Evolutionary conservation across 108 stramenopile species (phyloP).

Genomic region (Cyclostephanos tholiformis): DNA sequence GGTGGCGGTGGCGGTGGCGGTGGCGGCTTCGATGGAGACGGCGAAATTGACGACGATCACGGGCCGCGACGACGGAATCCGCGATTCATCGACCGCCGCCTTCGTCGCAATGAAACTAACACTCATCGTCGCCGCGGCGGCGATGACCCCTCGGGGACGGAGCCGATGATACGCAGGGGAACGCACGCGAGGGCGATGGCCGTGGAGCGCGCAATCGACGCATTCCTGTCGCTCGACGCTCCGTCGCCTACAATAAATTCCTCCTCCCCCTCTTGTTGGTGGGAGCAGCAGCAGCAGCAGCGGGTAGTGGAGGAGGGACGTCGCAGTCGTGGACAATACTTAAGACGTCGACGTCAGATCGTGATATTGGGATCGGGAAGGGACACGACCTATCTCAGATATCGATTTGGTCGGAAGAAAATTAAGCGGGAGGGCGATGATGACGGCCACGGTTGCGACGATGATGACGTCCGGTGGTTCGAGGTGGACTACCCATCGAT

Average conservation of each 20-base stretch:
- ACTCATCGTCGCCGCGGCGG: background rate
- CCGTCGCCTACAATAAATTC: too few relatives aligned
- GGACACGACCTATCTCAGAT: conserved; percentile 85
- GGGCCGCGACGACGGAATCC: background rate
- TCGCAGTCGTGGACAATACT: background rate
- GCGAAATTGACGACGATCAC: background rate
- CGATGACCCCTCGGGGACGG: background rate
- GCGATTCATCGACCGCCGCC: background rate
- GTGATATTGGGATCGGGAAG: conserved; percentile 84
- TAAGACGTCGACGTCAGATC: conserved; percentile 44
- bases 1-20: background rate
- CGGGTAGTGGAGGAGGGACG: background rate
- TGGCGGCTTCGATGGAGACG: background rate
- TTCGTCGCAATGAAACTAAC: background rate
- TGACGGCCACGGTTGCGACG: background rate
- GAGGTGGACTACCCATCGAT: conserved; percentile 85
- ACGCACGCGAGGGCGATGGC: conserved; percentile 84
- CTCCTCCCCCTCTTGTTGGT: background rate
- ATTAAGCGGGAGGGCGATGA: conserved; percentile 1
- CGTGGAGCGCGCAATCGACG: conserved; percentile 75
- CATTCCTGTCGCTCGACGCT: conserved; percentile 56
- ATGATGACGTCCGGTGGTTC: conserved; percentile 60
- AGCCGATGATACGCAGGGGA: conserved; percentile 85
- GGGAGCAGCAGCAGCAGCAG: conserved; percentile 16
- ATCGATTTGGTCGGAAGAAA: conserved; percentile 26